A percentile compares a stretch with the other conserved stretches of the same genome.
Evolutionary conservation across 2,329 filamentous ascomycete species (phyloP).

Genomic region (Arthrobotrys sinensis): DNA sequence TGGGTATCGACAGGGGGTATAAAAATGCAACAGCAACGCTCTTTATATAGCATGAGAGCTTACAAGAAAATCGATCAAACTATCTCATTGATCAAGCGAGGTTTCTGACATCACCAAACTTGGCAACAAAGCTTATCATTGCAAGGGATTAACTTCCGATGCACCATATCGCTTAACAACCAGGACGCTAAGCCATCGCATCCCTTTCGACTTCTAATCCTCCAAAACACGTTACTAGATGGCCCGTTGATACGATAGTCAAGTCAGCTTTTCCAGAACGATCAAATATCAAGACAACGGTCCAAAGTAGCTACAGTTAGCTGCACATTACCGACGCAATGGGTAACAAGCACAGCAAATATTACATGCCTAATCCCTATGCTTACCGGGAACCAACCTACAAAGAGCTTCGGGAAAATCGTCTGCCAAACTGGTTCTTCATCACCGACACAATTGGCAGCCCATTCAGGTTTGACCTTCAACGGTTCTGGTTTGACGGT

Average conservation of each 20-base stretch:
- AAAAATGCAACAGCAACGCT: constrained; percentile 27
- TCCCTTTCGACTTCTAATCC: too few species aligned
- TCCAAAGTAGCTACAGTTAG: too few species aligned
- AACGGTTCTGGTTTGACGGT: neutral
- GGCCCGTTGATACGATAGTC: too few species aligned
- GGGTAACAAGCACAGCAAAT: neutral
- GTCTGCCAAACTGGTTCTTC: neutral
- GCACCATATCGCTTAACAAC: too few species aligned
- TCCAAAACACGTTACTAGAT: too few species aligned
- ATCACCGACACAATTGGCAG: neutral
- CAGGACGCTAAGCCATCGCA: too few species aligned
- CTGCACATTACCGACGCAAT: too few species aligned
- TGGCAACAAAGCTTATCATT: neutral
- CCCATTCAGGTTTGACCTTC: neutral
- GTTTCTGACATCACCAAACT: neutral
- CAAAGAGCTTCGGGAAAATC: neutral
- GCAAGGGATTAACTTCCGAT: neutral
- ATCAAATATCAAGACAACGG: too few species aligned
- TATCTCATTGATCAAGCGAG: neutral
- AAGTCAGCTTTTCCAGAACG: too few species aligned
- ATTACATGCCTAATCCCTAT: neutral
- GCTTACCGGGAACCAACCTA: neutral
- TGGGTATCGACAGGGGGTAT: neutral
- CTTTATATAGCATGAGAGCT: neutral
- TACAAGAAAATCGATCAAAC: neutral